Base-by-base conservation (phyloP, 208 protist genomes). In the Trypanosomatidae sp. region DNA sequence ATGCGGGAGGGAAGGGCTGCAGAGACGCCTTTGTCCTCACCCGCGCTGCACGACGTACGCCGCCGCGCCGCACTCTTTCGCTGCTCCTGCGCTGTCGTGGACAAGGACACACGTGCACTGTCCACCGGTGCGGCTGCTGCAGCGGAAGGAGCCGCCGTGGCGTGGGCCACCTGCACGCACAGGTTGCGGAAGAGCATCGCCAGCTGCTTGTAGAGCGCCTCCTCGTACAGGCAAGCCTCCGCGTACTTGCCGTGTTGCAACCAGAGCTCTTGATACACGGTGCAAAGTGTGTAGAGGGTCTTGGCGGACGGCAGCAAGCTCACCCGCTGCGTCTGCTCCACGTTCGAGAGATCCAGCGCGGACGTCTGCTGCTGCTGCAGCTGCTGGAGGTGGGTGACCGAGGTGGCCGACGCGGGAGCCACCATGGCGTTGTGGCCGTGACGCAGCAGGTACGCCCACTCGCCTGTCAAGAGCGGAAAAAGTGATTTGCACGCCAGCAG, bases 171-270 rank as follows among this genome's bases (percentile, higher is more conserved):
- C 13, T 72, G 65, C 58, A 73, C n/a, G 6, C 41, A 58, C 9
- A 82, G 19, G 65, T 43, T 58, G 15, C 73, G 52, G 46, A 77
- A 82, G 10, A 75, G 73, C 5, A 69, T 17, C 8, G 73, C 69
- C 25, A 82, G 53, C 33, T 77, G 78, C 65, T 71, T 67, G 69
- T 77, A 77, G 17, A 77, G 33, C 22, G 58, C 49, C 55, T 74
- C 73, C 52, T 76, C 70, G 65, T 78, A 79, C n/a, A 76, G 43
- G 43, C 66, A 75, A 0, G 66, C 17, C 49, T 82, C 60, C 67
- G 69, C 74, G 64, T 82, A 77, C 62, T 82, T 71, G 69, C 62
- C 56, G 70, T 76, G 58, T 46, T 72, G 58, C 62, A 82, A 50
- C 71, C 78, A 74, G 30, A 82, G 50, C 39, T 76, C 73, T 0